Percentiles rank a stretch among this genome's conserved stretches.
These are phyloP conservation scores for Coccomyxa sp. DNA, from an alignment of 139 green algal species.

Conservation along the genomic window DNA sequence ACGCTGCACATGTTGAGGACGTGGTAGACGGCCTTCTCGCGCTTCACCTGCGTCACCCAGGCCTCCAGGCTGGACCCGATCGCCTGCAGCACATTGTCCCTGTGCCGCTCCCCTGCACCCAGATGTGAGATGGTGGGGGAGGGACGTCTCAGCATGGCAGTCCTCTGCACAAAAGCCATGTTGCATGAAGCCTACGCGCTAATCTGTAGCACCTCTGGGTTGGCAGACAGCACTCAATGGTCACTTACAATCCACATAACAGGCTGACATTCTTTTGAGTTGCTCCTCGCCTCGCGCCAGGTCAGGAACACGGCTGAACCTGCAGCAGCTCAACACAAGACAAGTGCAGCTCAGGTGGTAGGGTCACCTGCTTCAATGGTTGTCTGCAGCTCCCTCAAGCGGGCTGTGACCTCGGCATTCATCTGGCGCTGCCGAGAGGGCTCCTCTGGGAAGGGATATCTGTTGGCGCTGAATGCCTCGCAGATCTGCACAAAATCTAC, in stretches of 20 bases:
- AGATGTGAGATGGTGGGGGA: too few species aligned
- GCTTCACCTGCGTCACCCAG: constrained; percentile 65
- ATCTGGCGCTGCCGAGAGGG: constrained; percentile 78
- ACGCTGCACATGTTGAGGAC: constrained; percentile 95
- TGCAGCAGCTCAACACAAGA: background rate
- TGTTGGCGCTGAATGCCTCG: constrained; percentile 92
- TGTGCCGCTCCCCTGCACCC: constrained; percentile 53
- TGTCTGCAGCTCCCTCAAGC: constrained; percentile 85
- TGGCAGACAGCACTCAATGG: background rate
- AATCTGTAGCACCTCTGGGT: too few species aligned
- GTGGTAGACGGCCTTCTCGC: constrained; percentile 96
- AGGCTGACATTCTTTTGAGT: background rate
- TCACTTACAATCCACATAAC: background rate
- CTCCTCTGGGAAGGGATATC: constrained; percentile 98
- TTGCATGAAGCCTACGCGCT: too few species aligned
- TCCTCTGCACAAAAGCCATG: too few species aligned
- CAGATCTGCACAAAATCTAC: constrained; percentile 85
- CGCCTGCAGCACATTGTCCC: constrained; percentile 60
- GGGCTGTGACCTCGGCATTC: constrained; percentile 77
- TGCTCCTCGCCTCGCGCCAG: too few species aligned
- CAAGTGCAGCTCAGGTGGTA: background rate
- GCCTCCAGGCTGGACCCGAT: constrained; percentile 60
- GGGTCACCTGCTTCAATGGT: constrained; percentile 76
- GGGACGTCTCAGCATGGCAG: too few species aligned
- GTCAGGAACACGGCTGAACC: background rate